Base-by-base conservation (phyloP, 345 rosid genomes). In the Euphorbia lathyris region DNA sequence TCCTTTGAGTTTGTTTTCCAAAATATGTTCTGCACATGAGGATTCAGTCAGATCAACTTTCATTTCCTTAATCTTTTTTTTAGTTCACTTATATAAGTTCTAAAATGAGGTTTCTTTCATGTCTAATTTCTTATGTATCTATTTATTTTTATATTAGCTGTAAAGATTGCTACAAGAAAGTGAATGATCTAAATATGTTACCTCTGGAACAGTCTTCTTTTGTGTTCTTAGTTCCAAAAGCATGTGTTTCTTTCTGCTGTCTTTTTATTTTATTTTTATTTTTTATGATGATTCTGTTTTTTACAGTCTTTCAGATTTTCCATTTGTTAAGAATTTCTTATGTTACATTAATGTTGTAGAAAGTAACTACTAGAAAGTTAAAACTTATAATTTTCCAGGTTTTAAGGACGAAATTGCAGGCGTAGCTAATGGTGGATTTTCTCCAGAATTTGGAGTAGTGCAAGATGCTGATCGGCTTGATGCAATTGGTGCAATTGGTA, bases 391-490 rank as follows among this genome's bases (percentile, higher is more conserved):
- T 26, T 43, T 78, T 77, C 67, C 83, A 93, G 97, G 98, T 72
- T 93, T 93, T 69, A 90, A 87, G 78, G 93, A 87, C 25, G 93
- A 89, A 76, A 76, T 90, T 70, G 73, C 80, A 25, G 94, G 87
- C 26, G 36, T 36, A 60, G 69, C 66, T 43, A 84, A 65, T 26
- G 64, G 72, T 62, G 82, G 83, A 74, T 59, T 80, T 59, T 75
- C 79, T 72, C 89, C 79, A 19, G 93, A 93, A 67, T 91, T 89
- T 72, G 86, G 96, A 66, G 86, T 93, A n/a, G 96, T 89, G 70
- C 96, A 91, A 82, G 98, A 93, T 86, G 97, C 96, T 58, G 97
- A 91, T 70, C 91, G 92, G 56, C 96, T 91, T 74, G 98, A 93
- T 78, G 96, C 97, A 29, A 86, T 93, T 74, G 97, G 97, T 34